These are phyloP conservation scores for Diutina scorzettiae DNA, from an alignment of 1,139 yeast genomes.

Conservation along the genomic window DNA sequence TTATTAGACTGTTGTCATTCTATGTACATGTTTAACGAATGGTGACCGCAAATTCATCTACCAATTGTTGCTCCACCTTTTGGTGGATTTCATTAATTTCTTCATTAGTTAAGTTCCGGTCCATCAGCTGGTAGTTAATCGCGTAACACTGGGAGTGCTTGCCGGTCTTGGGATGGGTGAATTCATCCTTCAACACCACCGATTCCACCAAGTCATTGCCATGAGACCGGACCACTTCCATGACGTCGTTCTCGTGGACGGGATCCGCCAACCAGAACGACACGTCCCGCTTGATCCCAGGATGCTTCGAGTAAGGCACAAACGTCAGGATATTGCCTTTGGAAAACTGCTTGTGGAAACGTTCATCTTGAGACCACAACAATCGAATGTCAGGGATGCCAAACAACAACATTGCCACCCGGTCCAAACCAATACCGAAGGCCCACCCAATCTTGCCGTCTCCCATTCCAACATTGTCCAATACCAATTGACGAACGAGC, in stretches of 20 bases:
- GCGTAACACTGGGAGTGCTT: slow-evolving; percentile 77
- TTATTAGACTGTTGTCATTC: background rate
- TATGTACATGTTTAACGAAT: slow-evolving; percentile 25
- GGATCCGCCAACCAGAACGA: slow-evolving; percentile 66
- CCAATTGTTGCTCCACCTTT: slow-evolving; percentile 45
- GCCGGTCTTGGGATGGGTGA: slow-evolving; percentile 73
- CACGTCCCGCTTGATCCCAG: slow-evolving; percentile 76
- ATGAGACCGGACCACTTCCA: slow-evolving; percentile 78
- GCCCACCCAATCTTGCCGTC: slow-evolving; percentile 83
- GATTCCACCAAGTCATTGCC: slow-evolving; percentile 89
- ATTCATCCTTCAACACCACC: slow-evolving; percentile 71
- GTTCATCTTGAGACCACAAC: slow-evolving; percentile 79
- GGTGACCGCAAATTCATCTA: slow-evolving; percentile 42
- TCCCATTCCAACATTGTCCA: slow-evolving; percentile 57
- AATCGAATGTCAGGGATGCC: slow-evolving; percentile 92
- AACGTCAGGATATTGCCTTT: slow-evolving; percentile 59
- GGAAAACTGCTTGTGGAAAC: slow-evolving; percentile 64
- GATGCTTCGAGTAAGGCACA: slow-evolving; percentile 84
- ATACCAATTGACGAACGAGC: slow-evolving; percentile 67
- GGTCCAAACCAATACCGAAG: slow-evolving; percentile 89
- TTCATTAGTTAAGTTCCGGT: slow-evolving; percentile 70
- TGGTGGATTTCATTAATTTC: slow-evolving; percentile 68
- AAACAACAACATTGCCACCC: slow-evolving; percentile 90
- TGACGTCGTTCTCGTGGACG: slow-evolving; percentile 79
- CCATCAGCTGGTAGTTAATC: slow-evolving; percentile 91